Evolutionary conservation across 2,329 filamentous ascomycete genomes (phyloP).

Genomic region (Sphaerostilbella broomeana): DNA sequence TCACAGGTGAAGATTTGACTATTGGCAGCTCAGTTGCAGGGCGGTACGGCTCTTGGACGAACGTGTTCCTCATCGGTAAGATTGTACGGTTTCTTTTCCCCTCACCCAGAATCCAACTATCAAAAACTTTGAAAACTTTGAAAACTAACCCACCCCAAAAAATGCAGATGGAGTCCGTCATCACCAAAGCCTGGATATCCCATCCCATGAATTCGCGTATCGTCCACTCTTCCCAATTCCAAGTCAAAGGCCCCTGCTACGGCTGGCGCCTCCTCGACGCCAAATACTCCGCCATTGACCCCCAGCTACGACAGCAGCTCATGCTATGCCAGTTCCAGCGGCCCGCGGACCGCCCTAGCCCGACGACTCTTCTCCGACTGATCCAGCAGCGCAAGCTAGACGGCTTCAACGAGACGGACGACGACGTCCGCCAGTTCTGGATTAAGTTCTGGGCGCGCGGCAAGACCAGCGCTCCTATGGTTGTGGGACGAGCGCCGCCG

Average conservation of each 20-base stretch:
- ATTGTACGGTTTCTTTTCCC: constrained; percentile 17
- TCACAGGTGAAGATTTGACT: constrained; percentile 14
- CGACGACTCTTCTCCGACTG: constrained; percentile 17
- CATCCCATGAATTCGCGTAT: constrained; percentile 13
- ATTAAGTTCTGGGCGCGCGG: constrained; percentile 8
- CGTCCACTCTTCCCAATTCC: constrained; percentile 2
- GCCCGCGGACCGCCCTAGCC: constrained; percentile 22
- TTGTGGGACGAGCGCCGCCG: too few species aligned
- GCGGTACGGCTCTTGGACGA: constrained; percentile 25
- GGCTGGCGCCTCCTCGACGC: constrained; percentile 17
- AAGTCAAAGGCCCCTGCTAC: constrained; percentile 12
- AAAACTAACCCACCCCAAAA: too few species aligned
- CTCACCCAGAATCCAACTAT: too few species aligned
- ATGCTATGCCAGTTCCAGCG: constrained; percentile 21
- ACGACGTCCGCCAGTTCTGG: constrained; percentile 19
- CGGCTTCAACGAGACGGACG: constrained; percentile 16
- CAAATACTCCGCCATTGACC: constrained; percentile 15
- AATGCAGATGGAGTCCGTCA: constrained; percentile 23
- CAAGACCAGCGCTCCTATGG: background rate
- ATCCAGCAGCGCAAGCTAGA: constrained; percentile 17
- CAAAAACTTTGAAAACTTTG: too few species aligned
- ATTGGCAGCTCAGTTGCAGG: constrained; percentile 18
- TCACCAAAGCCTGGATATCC: constrained; percentile 15
- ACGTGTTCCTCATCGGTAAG: constrained; percentile 23
- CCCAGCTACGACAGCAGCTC: constrained; percentile 19